Percentiles rank a stretch among this genome's conserved stretches.
Conservation (phyloP, 139 green algal genomes). For the Parachlorella kessleri region DNA sequence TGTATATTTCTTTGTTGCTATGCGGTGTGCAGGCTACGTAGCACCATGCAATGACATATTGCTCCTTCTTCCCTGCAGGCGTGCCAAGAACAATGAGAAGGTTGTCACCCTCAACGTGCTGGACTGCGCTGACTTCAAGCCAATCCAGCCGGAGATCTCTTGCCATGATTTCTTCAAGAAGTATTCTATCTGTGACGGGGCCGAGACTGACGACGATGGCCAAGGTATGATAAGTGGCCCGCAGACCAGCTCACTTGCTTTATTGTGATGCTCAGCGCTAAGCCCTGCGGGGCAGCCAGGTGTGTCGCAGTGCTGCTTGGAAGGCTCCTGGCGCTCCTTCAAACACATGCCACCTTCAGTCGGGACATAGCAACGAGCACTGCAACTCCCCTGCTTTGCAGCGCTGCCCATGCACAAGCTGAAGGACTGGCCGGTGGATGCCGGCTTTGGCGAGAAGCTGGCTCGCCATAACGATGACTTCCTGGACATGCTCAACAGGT, state of each 20-base stretch:
- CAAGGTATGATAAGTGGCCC: too few species aligned
- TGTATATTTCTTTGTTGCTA: too few species aligned
- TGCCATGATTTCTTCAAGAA: conserved; percentile 41
- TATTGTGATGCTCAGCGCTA: too few species aligned
- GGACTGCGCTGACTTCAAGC: not conserved
- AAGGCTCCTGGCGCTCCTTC: too few species aligned
- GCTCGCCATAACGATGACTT: conserved; percentile 63
- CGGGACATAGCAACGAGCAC: not conserved
- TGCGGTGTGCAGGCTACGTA: too few species aligned
- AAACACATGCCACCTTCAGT: too few species aligned
- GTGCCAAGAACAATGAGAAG: not conserved
- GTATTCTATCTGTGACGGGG: conserved; percentile 22
- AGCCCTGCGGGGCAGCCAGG: too few species aligned
- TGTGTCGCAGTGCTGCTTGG: too few species aligned
- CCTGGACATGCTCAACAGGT: conserved; percentile 39
- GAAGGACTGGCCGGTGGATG: conserved; percentile 84
- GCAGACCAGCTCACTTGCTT: too few species aligned
- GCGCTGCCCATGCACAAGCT: conserved; percentile 79
- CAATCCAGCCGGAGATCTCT: not conserved
- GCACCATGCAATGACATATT: too few species aligned
- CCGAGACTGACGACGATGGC: not conserved
- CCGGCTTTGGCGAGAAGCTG: conserved; percentile 49
- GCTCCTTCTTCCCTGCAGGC: too few species aligned
- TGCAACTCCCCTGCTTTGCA: not conserved
- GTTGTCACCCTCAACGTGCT: not conserved